Evolutionary conservation across 1,139 yeast species (phyloP).

Genomic region (Candida tropicalis): DNA sequence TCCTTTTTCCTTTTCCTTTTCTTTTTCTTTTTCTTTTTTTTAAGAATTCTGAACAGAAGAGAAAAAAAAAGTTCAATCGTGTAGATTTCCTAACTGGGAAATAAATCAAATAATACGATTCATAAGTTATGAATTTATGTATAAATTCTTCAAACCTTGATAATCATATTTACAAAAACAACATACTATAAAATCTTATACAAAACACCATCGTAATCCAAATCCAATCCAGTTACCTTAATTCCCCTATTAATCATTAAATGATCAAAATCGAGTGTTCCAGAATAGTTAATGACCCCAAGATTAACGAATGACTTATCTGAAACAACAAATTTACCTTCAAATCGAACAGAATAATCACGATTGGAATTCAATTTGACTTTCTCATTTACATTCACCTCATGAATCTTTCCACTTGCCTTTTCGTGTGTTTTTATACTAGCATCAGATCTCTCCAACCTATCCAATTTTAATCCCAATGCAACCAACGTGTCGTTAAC

Average conservation of each 20-base stretch:
- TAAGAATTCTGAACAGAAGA: neutral
- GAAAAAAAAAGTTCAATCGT: neutral
- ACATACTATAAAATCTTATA: conserved; percentile 14
- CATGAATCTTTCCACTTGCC: conserved; percentile 29
- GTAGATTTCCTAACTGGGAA: conserved; percentile 1
- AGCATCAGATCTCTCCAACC: conserved; percentile 25
- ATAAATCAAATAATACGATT: neutral
- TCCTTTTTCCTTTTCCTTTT: neutral
- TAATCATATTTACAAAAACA: neutral
- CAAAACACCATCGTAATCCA: conserved; percentile 13
- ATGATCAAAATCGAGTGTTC: conserved; percentile 37
- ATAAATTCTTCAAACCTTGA: no score
- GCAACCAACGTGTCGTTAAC: conserved; percentile 25
- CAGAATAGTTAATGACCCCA: conserved; percentile 29
- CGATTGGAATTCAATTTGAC: conserved; percentile 19
- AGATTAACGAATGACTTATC: conserved; percentile 21
- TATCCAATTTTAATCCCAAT: conserved; percentile 29
- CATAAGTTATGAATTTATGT: neutral
- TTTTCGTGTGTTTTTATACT: conserved; percentile 26
- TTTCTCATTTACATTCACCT: conserved; percentile 19
- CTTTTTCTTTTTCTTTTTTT: neutral
- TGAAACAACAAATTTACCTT: conserved; percentile 25
- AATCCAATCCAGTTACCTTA: conserved; percentile 23
- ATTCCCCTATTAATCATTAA: conserved; percentile 35
- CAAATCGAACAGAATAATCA: conserved; percentile 27